Conservation (phyloP, 805 yeast genomes). For the Kodamaea kaohsiungensis region DNA sequence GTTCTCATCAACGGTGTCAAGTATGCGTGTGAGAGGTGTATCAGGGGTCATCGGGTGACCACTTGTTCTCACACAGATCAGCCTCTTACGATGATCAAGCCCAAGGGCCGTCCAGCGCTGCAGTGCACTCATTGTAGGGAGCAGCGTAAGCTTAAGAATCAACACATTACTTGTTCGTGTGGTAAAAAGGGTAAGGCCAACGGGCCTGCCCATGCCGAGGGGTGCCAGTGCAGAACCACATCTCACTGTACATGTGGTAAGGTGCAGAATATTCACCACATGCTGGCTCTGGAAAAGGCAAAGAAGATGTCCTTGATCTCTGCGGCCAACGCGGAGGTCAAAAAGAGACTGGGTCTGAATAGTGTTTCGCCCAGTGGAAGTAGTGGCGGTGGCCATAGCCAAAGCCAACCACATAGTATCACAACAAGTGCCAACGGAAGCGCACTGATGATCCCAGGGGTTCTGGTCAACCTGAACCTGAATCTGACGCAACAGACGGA, state of each 20-base stretch:
- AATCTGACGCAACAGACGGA: neutral
- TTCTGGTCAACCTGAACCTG: neutral
- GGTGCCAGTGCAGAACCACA: conserved; percentile 40
- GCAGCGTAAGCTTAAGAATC: conserved; percentile 63
- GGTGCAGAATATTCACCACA: conserved; percentile 12
- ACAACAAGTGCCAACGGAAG: neutral
- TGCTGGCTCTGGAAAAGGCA: conserved; percentile 15
- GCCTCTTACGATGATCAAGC: conserved; percentile 89
- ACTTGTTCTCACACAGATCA: conserved; percentile 91
- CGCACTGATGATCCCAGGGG: neutral
- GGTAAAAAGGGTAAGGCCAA: conserved; percentile 51
- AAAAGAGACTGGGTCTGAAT: conserved; percentile 6
- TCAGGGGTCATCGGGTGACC: conserved; percentile 94
- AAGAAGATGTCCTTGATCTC: conserved; percentile 19
- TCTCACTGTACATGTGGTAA: conserved; percentile 40
- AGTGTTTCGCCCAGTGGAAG: neutral
- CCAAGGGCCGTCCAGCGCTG: conserved; percentile 94
- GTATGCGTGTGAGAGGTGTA: conserved; percentile 95
- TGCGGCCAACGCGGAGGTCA: conserved; percentile 16
- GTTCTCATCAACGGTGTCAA: conserved; percentile 90
- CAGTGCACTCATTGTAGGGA: conserved; percentile 88
- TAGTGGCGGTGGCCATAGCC: neutral
- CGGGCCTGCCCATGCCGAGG: conserved; percentile 32
- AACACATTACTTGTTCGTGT: conserved; percentile 73
- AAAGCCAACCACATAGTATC: no score